Percentiles rank a stretch among this genome's conserved stretches.
Conservation (phyloP, 1,139 yeast genomes). For the Candida albicans region DNA sequence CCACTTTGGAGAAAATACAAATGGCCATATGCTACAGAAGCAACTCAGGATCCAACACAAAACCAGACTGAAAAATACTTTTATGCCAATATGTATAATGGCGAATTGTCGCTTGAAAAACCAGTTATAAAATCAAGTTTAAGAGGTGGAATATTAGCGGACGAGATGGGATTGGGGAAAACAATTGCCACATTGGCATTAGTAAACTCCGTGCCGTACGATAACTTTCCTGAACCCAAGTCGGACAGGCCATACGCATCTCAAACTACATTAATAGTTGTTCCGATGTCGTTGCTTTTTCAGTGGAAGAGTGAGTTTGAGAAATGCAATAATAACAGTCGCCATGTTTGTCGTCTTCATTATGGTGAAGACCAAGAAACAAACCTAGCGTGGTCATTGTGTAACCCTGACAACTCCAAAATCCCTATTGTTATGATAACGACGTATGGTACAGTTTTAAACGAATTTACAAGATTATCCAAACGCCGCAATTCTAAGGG, state of each 20-base stretch:
- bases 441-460: slow-evolving; percentile 83
- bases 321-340: slow-evolving; percentile 50
- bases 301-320: slow-evolving; percentile 91
- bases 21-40: slow-evolving; percentile 55
- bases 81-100: slow-evolving; percentile 81
- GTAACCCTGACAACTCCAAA: slow-evolving; percentile 29
- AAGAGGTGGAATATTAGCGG: slow-evolving; percentile 90
- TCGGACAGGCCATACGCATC: slow-evolving; percentile 52
- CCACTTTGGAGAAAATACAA: slow-evolving; percentile 82
- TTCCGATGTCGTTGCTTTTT: slow-evolving; percentile 85
- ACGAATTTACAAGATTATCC: slow-evolving; percentile 57
- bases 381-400: slow-evolving; percentile 46
- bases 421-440: slow-evolving; percentile 80
- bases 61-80: slow-evolving; percentile 36
- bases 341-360: slow-evolving; percentile 56
- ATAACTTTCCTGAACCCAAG: slow-evolving; percentile 18
- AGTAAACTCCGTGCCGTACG: slow-evolving; percentile 63
- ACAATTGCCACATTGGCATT: slow-evolving; percentile 82
- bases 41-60: slow-evolving; percentile 12
- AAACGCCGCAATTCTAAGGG: slow-evolving; percentile 31
- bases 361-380: slow-evolving; percentile 65
- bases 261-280: slow-evolving; percentile 74
- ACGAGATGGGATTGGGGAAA: slow-evolving; percentile 96
- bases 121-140: slow-evolving; percentile 63
- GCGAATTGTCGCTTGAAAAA: slow-evolving; percentile 68